Base-by-base conservation (phyloP, 768 basidiomycete species). In the Psilocybe tampanensis region DNA sequence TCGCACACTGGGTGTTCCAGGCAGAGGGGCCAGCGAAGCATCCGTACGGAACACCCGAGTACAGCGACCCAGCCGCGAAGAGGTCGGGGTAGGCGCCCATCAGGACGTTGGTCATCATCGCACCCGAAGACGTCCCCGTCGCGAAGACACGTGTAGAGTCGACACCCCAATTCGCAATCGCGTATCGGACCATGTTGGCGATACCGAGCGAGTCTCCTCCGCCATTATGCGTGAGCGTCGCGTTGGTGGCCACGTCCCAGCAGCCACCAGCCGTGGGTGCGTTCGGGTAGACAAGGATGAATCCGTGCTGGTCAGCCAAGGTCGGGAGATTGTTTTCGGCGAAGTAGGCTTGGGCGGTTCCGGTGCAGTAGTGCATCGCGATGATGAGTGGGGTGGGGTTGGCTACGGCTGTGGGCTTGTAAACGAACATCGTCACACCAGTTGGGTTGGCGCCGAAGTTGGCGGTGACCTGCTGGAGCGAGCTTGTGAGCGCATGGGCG, bases 161-260 rank as follows among this genome's bases (percentile, higher is more conserved):
- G 45, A 80, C 79, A 26, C 73, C 73, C 61, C 70, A 81, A 70
- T 73, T 80, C 13, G 68, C 44, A 51, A 84, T 76, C 15, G 82
- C 79, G 59, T 76, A 83, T 23, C 74, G 70, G 29, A 78, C 74
- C 64, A 76, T 73, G 24, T 68, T 75, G 0, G 75, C 80, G 58
- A 85, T 81, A 2, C 72, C 80, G 36, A 78, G 73, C 4, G 82
- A 83, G 67, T 86, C 84, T 22, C 81, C 75, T 2, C 83, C 84
- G 12, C 71, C 79, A 63, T 85, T 74, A 64, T 84, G 84, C 21
- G 75, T 80, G 59, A 84, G 74, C 13, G 83, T 83, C 19, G 68
- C 76, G 54, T 64, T 72, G 15, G 77, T 72, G 58, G 71, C 66
- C 21, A 84, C 80, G 33, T 34, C 33, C 33, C 33, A 34, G 33